These are phyloP conservation scores for Pleurostoma richardsiae DNA, from an alignment of 2,329 filamentous ascomycete genomes.

Conservation along the genomic window DNA sequence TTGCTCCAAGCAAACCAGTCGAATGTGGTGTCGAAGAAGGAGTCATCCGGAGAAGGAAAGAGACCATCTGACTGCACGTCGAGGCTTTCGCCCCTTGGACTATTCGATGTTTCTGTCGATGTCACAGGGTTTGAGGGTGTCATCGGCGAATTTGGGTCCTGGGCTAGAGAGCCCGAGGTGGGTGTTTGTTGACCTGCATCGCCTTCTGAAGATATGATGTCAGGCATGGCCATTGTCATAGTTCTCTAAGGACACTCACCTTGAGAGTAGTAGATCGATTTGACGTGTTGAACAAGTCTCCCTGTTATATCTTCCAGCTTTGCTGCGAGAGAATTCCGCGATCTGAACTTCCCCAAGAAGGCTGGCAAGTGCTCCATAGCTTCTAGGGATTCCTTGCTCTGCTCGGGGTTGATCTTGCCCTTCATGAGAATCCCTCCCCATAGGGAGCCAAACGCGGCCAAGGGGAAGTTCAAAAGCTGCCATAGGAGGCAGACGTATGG, in stretches of 20 bases:
- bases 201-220: neutral
- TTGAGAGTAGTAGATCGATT: neutral
- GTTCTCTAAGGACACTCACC: neutral
- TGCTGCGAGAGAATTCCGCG: neutral
- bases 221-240: neutral
- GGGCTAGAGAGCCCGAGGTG: neutral
- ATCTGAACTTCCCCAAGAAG: neutral
- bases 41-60: neutral
- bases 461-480: neutral
- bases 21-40: neutral
- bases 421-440: neutral
- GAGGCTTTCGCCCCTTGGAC: neutral
- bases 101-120: neutral
- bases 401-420: neutral
- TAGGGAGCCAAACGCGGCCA: constrained; percentile 1
- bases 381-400: neutral
- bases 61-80: neutral
- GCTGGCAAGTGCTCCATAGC: neutral
- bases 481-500: constrained; percentile 2
- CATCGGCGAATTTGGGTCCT: neutral
- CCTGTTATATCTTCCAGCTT: neutral
- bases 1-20: constrained; percentile 2
- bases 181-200: neutral
- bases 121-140: neutral
- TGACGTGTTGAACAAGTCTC: neutral